phyloP scores from a whole-genome alignment of 2,329 filamentous ascomycete genomes.

The Atkinsonella hypoxylon region DNA sequence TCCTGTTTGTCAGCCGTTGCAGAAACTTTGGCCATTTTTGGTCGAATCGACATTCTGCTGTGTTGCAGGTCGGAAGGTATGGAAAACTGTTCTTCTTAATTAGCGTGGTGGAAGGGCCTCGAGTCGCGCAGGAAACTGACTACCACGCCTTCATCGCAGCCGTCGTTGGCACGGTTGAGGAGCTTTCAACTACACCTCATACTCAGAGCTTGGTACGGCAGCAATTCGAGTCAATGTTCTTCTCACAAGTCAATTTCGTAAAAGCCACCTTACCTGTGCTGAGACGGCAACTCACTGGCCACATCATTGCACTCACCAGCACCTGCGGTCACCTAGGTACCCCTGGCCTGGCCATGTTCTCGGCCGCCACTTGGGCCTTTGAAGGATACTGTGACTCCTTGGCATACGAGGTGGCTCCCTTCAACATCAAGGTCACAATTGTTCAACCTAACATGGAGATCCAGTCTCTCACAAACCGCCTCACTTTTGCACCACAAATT shows the following conservation, averaged over 20 bases:
- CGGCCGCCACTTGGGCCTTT: conserved; percentile 84
- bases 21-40: conserved; percentile 74
- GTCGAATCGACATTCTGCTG: conserved; percentile 77
- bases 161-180: conserved; percentile 82
- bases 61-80: conserved; percentile 80
- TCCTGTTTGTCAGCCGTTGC: conserved; percentile 80
- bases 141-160: conserved; percentile 32
- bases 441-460: conserved; percentile 94
- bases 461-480: conserved; percentile 72
- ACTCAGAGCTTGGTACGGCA: conserved; percentile 73
- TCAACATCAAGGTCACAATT: conserved; percentile 93
- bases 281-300: conserved; percentile 68
- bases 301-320: conserved; percentile 81
- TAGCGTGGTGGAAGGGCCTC: no score
- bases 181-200: conserved; percentile 60
- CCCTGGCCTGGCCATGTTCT: conserved; percentile 81
- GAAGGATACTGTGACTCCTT: conserved; percentile 94
- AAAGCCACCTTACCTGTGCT: conserved; percentile 75
- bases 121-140: no score
- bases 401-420: conserved; percentile 91
- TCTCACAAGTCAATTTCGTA: conserved; percentile 92
- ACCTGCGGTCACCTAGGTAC: conserved; percentile 89
- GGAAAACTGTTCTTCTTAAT: conserved; percentile 6
- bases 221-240: conserved; percentile 92
- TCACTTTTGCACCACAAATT: conserved; percentile 72